phyloP scores from a whole-genome alignment of 148 eudicot genomes.

The Diospyros kaki region DNA sequence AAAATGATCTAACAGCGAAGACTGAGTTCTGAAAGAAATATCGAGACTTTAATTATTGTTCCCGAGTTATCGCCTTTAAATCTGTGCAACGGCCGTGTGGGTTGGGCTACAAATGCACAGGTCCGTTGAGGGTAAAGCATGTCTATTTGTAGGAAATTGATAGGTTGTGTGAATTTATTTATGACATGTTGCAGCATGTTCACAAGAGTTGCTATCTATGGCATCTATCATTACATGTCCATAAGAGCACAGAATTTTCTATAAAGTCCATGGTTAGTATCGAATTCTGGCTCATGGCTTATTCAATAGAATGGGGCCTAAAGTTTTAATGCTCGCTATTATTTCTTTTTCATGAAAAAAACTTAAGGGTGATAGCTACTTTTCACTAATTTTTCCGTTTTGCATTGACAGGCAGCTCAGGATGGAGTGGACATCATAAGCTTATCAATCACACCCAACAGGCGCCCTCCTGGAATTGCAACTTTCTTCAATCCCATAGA shows the following conservation, averaged over 20 bases:
- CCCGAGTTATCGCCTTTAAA: background rate
- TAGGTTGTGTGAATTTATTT: background rate
- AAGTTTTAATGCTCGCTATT: background rate
- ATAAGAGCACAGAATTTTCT: too few species aligned
- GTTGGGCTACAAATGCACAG: background rate
- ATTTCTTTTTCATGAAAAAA: background rate
- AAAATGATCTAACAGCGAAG: too few species aligned
- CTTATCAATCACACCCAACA: slow-evolving; percentile 95
- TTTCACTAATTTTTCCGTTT: slow-evolving; percentile 3
- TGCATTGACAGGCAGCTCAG: slow-evolving; percentile 81
- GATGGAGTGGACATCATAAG: slow-evolving; percentile 97
- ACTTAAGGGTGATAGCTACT: background rate
- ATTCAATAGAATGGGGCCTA: background rate
- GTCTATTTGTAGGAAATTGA: background rate
- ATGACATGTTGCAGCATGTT: background rate
- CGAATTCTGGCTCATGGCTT: too few species aligned
- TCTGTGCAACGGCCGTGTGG: background rate
- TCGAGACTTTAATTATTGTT: background rate
- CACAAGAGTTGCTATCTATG: background rate
- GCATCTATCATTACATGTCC: too few species aligned
- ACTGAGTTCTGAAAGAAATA: too few species aligned
- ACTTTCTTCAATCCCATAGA: slow-evolving; percentile 97
- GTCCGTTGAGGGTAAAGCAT: background rate
- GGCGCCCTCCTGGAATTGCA: slow-evolving; percentile 98
- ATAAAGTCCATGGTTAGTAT: too few species aligned